phyloP scores from a whole-genome alignment of 2,329 filamentous ascomycete species.

The Paradendryphiella salina region DNA sequence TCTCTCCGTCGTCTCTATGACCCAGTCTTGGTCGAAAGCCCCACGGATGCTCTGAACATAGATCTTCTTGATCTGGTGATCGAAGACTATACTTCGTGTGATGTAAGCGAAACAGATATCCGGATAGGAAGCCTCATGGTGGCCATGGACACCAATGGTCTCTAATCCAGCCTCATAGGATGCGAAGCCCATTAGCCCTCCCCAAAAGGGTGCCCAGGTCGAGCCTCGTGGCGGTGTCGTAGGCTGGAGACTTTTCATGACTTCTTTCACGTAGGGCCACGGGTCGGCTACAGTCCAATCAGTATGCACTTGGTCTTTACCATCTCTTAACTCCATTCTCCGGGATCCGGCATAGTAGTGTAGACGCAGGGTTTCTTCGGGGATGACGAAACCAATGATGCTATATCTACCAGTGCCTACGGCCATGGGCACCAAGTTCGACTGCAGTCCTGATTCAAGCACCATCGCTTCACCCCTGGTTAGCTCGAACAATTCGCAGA shows the following conservation, averaged over 20 bases:
- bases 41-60: constrained; percentile 70
- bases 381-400: constrained; percentile 70
- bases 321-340: constrained; percentile 38
- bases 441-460: constrained; percentile 54
- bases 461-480: constrained; percentile 47
- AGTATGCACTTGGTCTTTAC: constrained; percentile 31
- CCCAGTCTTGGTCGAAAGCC: constrained; percentile 50
- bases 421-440: constrained; percentile 46
- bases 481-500: constrained; percentile 45
- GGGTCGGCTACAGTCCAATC: constrained; percentile 37
- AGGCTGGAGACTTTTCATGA: constrained; percentile 45
- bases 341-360: constrained; percentile 39
- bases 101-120: constrained; percentile 79
- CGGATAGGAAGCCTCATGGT: constrained; percentile 51
- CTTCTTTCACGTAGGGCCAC: constrained; percentile 48
- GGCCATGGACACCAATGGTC: constrained; percentile 57
- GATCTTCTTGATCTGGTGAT: constrained; percentile 65
- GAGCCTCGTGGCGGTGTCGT: constrained; percentile 27
- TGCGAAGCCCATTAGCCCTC: constrained; percentile 81
- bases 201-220: constrained; percentile 66
- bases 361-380: constrained; percentile 52
- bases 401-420: constrained; percentile 66
- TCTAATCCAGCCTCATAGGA: constrained; percentile 81
- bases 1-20: constrained; percentile 45
- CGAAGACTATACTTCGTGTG: constrained; percentile 74